Conservation (phyloP, 176 grass and related monocot genomes). For the Ananas comosus region DNA sequence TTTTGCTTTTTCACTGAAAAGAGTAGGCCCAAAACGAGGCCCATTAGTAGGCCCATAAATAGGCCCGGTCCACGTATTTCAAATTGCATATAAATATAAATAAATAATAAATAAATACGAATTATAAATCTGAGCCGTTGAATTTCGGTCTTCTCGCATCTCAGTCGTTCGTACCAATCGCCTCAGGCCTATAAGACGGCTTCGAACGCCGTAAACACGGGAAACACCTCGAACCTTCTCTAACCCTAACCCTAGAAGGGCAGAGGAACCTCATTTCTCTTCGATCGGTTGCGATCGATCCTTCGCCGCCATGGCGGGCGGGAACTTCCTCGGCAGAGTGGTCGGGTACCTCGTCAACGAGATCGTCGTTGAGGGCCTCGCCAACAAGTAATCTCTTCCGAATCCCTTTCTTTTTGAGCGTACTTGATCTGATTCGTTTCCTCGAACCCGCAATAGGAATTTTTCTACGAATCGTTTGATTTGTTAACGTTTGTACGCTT, state of each 20-base stretch:
- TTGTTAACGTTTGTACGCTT: not conserved
- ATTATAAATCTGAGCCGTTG: not conserved
- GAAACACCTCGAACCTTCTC: not conserved
- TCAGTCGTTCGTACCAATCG: not conserved
- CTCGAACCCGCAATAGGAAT: not conserved
- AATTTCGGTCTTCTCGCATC: not conserved
- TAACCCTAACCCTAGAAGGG: slow-evolving; percentile 10
- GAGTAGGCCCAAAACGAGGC: no score
- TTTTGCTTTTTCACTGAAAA: no score
- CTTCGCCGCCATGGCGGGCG: slow-evolving; percentile 37
- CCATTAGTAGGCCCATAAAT: no score
- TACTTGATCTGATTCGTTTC: not conserved
- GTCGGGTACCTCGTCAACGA: slow-evolving; percentile 58
- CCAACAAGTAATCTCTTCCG: slow-evolving; percentile 37
- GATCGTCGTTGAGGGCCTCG: slow-evolving; percentile 59
- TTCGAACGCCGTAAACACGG: no score
- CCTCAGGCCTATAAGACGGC: not conserved
- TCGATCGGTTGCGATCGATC: not conserved
- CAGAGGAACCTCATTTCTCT: not conserved
- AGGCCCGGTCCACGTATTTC: slow-evolving; percentile 10
- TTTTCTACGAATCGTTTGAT: not conserved
- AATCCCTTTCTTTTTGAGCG: not conserved
- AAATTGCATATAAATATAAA: no score
- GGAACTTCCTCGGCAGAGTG: slow-evolving; percentile 47
- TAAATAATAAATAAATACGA: no score